A percentile compares a stretch with the other conserved stretches of the same genome.
Evolutionary conservation across 495 filamentous ascomycete genomes (phyloP).

Genomic region (Penicillium argentinense): DNA sequence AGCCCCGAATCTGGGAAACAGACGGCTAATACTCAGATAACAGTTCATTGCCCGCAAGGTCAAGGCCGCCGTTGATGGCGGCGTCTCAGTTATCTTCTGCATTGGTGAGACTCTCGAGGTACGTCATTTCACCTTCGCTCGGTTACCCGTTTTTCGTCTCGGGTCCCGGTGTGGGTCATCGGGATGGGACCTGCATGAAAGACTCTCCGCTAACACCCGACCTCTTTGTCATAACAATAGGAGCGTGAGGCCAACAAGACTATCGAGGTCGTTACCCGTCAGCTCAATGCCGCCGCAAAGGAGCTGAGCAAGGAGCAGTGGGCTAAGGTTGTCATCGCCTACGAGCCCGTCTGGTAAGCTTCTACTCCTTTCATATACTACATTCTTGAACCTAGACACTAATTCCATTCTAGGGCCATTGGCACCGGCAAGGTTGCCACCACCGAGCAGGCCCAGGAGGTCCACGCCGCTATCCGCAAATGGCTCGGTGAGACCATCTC

Average conservation of each 20-base stretch:
- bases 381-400: not conserved
- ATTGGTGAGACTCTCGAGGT: conserved; percentile 90
- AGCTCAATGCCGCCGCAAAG: conserved; percentile 69
- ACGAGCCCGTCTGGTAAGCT: conserved; percentile 91
- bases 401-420: conserved; percentile 62
- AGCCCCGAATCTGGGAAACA: not conserved
- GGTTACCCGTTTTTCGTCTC: conserved; percentile 27
- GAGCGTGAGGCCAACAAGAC: conserved; percentile 87
- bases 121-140: conserved; percentile 23
- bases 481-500: conserved; percentile 80
- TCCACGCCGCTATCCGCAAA: conserved; percentile 85
- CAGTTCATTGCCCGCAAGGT: conserved; percentile 88
- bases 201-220: conserved; percentile 29
- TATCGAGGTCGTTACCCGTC: conserved; percentile 81
- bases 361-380: not conserved
- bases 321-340: conserved; percentile 92
- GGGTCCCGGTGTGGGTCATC: conserved; percentile 29
- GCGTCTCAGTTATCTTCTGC: conserved; percentile 89
- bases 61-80: conserved; percentile 83
- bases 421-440: conserved; percentile 97
- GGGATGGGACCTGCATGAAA: conserved; percentile 17
- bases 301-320: conserved; percentile 70
- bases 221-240: conserved; percentile 30
- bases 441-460: conserved; percentile 91
- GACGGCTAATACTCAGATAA: not conserved